phyloP scores from a whole-genome alignment of 306 rosid species.

The Canavalia gladiata region DNA sequence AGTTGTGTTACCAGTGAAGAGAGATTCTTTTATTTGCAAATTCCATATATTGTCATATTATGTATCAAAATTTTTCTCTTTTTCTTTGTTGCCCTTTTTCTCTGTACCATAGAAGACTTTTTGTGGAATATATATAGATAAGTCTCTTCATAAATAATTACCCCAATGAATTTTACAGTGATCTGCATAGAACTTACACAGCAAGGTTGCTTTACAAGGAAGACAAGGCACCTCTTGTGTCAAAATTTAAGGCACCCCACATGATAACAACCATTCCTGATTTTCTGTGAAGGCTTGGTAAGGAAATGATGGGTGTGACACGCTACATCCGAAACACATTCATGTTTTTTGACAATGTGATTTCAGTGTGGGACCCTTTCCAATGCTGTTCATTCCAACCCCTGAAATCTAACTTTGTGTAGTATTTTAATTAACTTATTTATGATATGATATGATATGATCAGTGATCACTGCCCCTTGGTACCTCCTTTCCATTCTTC shows the following conservation, averaged over 20 bases:
- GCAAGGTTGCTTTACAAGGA: conserved; percentile 52
- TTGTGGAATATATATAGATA: not conserved
- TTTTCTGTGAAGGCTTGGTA: conserved; percentile 18
- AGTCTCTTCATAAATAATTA: not conserved
- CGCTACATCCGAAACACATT: conserved; percentile 48
- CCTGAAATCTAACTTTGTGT: conserved; percentile 54
- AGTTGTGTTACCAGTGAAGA: not conserved
- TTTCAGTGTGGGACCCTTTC: conserved; percentile 50
- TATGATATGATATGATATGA: not conserved
- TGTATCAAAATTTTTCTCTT: not conserved
- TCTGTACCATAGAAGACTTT: not conserved
- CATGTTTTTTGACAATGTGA: conserved; percentile 59
- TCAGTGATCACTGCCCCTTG: not conserved
- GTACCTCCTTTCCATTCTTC: conserved; percentile 30
- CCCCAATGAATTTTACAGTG: not conserved
- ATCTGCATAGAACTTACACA: conserved; percentile 22
- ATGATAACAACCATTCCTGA: conserved; percentile 45
- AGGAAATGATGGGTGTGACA: conserved; percentile 31
- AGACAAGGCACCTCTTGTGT: conserved; percentile 46
- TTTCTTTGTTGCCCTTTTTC: not conserved
- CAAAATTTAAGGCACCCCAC: conserved; percentile 57
- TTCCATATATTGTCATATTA: not conserved
- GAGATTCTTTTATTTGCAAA: not conserved
- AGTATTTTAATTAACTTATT: not conserved
- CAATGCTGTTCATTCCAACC: conserved; percentile 53